Evolutionary conservation across 768 basidiomycete genomes (phyloP).

Genomic region (Clitopilus hobsonii): DNA sequence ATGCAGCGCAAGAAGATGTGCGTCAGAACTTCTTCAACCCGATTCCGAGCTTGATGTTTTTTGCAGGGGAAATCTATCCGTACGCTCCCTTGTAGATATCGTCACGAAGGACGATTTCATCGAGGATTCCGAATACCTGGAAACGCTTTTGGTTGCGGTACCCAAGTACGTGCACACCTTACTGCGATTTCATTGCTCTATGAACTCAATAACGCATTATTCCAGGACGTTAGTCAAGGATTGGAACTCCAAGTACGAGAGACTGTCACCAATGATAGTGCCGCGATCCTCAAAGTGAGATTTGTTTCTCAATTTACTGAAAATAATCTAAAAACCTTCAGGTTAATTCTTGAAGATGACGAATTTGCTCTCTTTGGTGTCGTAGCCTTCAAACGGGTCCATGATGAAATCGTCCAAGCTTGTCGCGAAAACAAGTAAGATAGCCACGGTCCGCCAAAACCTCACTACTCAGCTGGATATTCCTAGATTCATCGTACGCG

Average conservation of each 20-base stretch:
- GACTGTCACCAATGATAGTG: slow-evolving; percentile 84
- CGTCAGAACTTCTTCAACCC: too few species aligned
- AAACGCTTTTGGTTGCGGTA: slow-evolving; percentile 89
- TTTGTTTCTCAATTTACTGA: slow-evolving; percentile 1
- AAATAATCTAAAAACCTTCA: slow-evolving; percentile 22
- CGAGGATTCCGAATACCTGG: slow-evolving; percentile 88
- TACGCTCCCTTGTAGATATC: slow-evolving; percentile 79
- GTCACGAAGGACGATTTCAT: slow-evolving; percentile 81
- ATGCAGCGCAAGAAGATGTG: slow-evolving; percentile 95
- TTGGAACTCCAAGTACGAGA: slow-evolving; percentile 88
- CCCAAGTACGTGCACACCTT: slow-evolving; percentile 73
- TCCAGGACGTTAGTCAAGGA: slow-evolving; percentile 75
- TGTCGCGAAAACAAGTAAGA: slow-evolving; percentile 91
- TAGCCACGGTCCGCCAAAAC: slow-evolving; percentile 2
- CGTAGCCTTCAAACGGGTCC: slow-evolving; percentile 85
- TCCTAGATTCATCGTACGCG: slow-evolving; percentile 85
- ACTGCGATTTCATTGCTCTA: too few species aligned
- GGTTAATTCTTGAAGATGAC: slow-evolving; percentile 76
- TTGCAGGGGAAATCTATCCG: slow-evolving; percentile 88
- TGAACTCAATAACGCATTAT: slow-evolving; percentile 19
- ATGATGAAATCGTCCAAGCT: slow-evolving; percentile 91
- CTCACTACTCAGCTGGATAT: background rate
- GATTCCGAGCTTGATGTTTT: too few species aligned
- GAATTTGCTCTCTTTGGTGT: slow-evolving; percentile 85
- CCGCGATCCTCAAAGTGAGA: slow-evolving; percentile 81